A percentile compares a stretch with the other conserved stretches of the same genome.
Conservation (phyloP, 192 early-diverging fungal genomes). For the Fimicolochytrium jonesii region DNA sequence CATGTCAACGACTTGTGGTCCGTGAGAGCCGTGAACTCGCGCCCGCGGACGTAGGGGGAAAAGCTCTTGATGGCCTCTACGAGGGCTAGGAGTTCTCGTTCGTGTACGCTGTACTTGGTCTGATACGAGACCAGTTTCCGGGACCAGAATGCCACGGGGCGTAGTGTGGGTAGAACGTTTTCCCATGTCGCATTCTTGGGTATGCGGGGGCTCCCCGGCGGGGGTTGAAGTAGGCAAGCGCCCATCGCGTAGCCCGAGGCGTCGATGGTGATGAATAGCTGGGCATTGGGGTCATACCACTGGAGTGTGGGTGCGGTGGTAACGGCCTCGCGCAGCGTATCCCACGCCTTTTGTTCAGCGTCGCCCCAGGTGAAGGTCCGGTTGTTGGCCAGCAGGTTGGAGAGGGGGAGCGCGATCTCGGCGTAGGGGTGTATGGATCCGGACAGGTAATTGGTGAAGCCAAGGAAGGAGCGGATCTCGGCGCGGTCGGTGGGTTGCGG, state of each 20-base stretch:
- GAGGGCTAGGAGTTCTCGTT: slow-evolving; percentile 20
- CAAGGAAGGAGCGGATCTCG: too few species aligned
- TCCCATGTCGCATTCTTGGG: too few species aligned
- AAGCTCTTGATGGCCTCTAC: slow-evolving; percentile 14
- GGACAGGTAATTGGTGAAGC: slow-evolving; percentile 11
- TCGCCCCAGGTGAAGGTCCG: not conserved
- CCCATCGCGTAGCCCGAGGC: slow-evolving; percentile 4
- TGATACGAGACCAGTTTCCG: slow-evolving; percentile 9
- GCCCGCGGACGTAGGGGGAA: too few species aligned
- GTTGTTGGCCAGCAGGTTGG: slow-evolving; percentile 21
- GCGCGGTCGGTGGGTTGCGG: too few species aligned
- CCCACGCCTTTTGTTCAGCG: slow-evolving; percentile 8
- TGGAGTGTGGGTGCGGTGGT: slow-evolving; percentile 11
- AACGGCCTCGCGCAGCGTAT: not conserved
- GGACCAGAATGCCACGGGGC: slow-evolving; percentile 8
- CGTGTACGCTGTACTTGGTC: slow-evolving; percentile 14
- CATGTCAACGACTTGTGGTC: slow-evolving; percentile 43
- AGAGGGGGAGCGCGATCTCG: slow-evolving; percentile 4
- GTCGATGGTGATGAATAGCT: not conserved
- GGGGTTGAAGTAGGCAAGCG: not conserved
- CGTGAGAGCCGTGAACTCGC: not conserved
- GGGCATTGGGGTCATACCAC: not conserved
- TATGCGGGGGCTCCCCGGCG: not conserved
- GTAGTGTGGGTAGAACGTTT: not conserved
- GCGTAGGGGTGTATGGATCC: slow-evolving; percentile 7